Evolutionary conservation across 2,329 filamentous ascomycete species (phyloP), one percentile per base, ranked within the genome.

Genomic region (Paraconiothyrium brasiliense): DNA sequence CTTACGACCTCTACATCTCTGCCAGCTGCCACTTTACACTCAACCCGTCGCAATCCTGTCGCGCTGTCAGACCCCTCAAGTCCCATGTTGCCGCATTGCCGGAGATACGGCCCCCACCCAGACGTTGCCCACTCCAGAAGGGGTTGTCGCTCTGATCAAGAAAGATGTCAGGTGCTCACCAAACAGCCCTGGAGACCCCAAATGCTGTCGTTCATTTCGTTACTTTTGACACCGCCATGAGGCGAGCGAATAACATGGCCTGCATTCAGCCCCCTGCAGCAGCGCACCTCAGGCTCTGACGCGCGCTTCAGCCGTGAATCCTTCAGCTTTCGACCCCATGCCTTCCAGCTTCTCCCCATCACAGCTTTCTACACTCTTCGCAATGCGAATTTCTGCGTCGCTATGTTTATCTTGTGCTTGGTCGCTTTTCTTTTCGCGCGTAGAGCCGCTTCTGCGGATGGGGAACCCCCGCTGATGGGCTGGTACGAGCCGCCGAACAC

Each of bases 401-500:
- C 34, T 13, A 63, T 65, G 60, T 44, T 67, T 35, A 44, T 63
- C 13, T 39, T 64, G 20, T 39, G 57, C 10, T 51, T 67, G 22
- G 20, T 60, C 3, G 35, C 59, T 11, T 16, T 59, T 16, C 46
- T 61, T 39, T 60, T 69, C 13, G 49, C 57, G 14, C 61, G 54
- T 9, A 57, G 55, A 22, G 49, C 20, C 22, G 58, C 46, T n/a
- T 60, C 58, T 11, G 55, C 62, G 14, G 35, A 58, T 14, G 49
- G 54, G 11, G 34, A 54, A 11, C 57, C 51, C 16, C 51, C 57
- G 22, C 61, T 66, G n/a, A 62, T 60, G 11, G 54, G 59, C 9
- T 72, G 68, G 68, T 65, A 58, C 55, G 64, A 69, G 22, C 62
- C 66, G n/a, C 67, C 68, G 27, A 70, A 70, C 51, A 58, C 54